Base-by-base conservation (phyloP, 106 monocot species). In the Hemerocallis citrina region DNA sequence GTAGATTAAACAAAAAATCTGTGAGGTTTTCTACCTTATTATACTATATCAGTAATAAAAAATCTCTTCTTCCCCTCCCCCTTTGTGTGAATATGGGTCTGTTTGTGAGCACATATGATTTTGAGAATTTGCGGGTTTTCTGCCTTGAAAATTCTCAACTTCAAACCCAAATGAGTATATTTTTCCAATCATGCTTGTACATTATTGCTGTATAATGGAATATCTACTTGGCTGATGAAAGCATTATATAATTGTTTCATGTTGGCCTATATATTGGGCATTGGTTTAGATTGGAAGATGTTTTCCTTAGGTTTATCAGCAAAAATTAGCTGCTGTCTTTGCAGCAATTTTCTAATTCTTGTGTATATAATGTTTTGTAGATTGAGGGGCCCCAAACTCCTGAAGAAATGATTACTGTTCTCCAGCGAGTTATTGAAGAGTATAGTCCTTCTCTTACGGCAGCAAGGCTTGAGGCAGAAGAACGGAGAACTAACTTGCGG, bases 351-450 rank as follows among this genome's bases (percentile, higher is more conserved):
- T 58, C 15, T 36, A 33, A 56, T 33, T 40, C 19, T 5, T 59
- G 40, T 55, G 4, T 25, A 45, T 45, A 6, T 45, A 8, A 41
- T 41, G 1, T 31, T 64, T 36, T 44, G 8, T 63, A 94, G 93
- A 72, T 89, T 59, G 94, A 94, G 61, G 94, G 94, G 5, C 77
- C 76, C 3, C 83, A 66, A 32, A 75, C 89, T 69, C 71, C 89
- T 64, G 89, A 86, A 73, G 80, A 85, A 59, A 81, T 94, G 85
- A 55, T 94, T n/a, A 13, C 57, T 33, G 81, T 86, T 28, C 80
- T 94, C 68, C 85, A 89, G 50, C 69, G 74, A 21, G 94, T 89
- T n/a, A 62, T 89, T 62, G 94, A 94, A 61, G 94, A 94, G 63
- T 74, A 74, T 50, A 61, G 50, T 34, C 61, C 83, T 55, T 54